These are phyloP conservation scores for Jamesozyma piceae DNA, from an alignment of 805 yeast genomes.

Conservation along the genomic window DNA sequence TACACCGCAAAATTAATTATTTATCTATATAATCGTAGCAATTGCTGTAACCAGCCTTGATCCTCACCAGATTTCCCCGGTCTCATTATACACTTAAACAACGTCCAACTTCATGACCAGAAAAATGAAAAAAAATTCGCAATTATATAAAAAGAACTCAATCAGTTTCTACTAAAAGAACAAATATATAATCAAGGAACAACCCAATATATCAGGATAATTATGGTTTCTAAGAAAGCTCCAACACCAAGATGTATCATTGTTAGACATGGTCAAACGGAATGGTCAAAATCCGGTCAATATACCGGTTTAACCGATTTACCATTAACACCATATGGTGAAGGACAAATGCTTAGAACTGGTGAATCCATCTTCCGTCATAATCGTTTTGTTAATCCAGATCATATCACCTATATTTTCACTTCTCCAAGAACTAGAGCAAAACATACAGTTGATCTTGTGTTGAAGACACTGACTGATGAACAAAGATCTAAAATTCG, in stretches of 20 bases:
- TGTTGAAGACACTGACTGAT: slow-evolving; percentile 42
- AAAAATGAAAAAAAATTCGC: too few relatives aligned
- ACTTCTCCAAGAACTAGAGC: slow-evolving; percentile 82
- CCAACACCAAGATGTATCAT: slow-evolving; percentile 61
- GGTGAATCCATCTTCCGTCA: slow-evolving; percentile 60
- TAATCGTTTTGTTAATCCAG: slow-evolving; percentile 54
- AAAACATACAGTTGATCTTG: slow-evolving; percentile 56
- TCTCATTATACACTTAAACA: too few relatives aligned
- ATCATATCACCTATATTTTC: slow-evolving; percentile 51
- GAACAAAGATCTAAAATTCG: slow-evolving; percentile 36
- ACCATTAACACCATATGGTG: slow-evolving; percentile 70
- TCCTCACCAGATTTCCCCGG: too few relatives aligned
- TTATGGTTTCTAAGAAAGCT: slow-evolving; percentile 5
- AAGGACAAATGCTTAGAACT: slow-evolving; percentile 61
- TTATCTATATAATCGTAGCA: too few relatives aligned
- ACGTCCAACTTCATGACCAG: too few relatives aligned
- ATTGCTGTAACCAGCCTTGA: too few relatives aligned
- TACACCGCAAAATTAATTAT: too few relatives aligned
- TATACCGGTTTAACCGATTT: slow-evolving; percentile 83
- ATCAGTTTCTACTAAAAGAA: too few relatives aligned
- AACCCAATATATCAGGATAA: too few relatives aligned
- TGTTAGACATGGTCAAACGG: slow-evolving; percentile 85
- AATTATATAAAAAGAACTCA: too few relatives aligned
- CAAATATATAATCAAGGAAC: too few relatives aligned
- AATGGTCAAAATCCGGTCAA: slow-evolving; percentile 92